Conservation (phyloP, 768 basidiomycete genomes). For the Leccinellum luteum region DNA sequence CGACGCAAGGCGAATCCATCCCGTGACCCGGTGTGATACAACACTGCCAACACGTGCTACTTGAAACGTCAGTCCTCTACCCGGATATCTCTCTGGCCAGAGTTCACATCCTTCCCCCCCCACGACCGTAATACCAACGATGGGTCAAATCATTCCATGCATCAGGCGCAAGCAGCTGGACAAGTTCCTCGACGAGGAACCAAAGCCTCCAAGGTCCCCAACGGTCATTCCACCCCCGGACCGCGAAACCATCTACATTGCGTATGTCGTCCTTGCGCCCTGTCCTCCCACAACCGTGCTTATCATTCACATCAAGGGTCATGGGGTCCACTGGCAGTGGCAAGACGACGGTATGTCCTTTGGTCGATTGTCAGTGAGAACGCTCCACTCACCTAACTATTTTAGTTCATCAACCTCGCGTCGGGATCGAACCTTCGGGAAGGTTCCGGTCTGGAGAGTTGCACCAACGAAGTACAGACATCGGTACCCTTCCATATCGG, state of each 20-base stretch:
- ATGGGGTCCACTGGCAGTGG: slow-evolving; percentile 37
- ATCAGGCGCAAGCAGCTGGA: slow-evolving; percentile 25
- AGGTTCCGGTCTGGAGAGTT: slow-evolving; percentile 35
- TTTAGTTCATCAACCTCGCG: slow-evolving; percentile 37
- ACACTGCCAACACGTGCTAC: slow-evolving; percentile 28
- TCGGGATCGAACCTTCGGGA: slow-evolving; percentile 32
- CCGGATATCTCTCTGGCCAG: slow-evolving; percentile 25
- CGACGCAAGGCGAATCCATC: slow-evolving; percentile 25
- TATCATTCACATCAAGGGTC: slow-evolving; percentile 29
- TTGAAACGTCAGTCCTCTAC: slow-evolving; percentile 25
- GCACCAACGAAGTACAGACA: slow-evolving; percentile 33
- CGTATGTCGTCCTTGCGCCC: slow-evolving; percentile 21
- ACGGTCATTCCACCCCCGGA: slow-evolving; percentile 7
- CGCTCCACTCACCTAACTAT: slow-evolving; percentile 1
- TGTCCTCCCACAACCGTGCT: slow-evolving; percentile 8
- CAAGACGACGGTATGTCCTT: slow-evolving; percentile 31
- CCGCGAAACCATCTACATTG: slow-evolving; percentile 28
- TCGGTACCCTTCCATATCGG: slow-evolving; percentile 25
- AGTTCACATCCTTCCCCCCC: slow-evolving; percentile 13
- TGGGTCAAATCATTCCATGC: slow-evolving; percentile 30
- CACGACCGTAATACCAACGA: slow-evolving; percentile 18
- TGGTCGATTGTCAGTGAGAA: not conserved
- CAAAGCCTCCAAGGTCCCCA: slow-evolving; percentile 18
- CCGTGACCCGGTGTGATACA: slow-evolving; percentile 29
- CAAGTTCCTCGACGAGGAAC: slow-evolving; percentile 26